Conservation (phyloP, 139 green algal species). For the Chlamydomonas eustigma region DNA sequence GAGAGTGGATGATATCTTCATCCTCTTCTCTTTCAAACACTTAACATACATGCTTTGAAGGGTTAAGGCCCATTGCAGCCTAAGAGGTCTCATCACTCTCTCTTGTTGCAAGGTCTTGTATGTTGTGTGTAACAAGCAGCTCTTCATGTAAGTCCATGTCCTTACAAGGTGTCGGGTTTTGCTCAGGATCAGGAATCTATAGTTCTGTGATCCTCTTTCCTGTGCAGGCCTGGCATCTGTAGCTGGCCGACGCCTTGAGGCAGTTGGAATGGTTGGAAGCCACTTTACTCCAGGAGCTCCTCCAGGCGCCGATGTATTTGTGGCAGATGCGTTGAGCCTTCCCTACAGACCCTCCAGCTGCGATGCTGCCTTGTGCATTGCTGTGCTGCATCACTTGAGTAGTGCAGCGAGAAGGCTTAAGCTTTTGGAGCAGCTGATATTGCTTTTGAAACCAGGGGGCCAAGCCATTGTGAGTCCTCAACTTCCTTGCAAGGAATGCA, state of each 20-base stretch:
- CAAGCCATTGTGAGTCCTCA: slow-evolving; percentile 57
- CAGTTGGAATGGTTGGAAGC: slow-evolving; percentile 8
- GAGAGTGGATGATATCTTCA: neutral
- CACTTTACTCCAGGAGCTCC: slow-evolving; percentile 1
- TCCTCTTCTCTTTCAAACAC: too few species aligned
- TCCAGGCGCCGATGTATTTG: slow-evolving; percentile 63
- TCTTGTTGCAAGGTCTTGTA: too few species aligned
- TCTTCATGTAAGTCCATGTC: too few species aligned
- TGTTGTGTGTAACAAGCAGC: too few species aligned
- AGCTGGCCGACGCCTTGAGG: slow-evolving; percentile 39
- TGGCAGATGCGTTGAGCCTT: slow-evolving; percentile 77
- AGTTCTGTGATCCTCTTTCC: too few species aligned
- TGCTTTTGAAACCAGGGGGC: slow-evolving; percentile 66
- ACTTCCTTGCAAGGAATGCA: too few species aligned
- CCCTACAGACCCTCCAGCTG: slow-evolving; percentile 63
- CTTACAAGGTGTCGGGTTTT: too few species aligned
- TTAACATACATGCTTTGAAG: too few species aligned
- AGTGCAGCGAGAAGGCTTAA: slow-evolving; percentile 51
- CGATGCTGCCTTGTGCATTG: slow-evolving; percentile 93
- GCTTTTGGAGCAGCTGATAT: slow-evolving; percentile 72
- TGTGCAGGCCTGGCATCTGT: slow-evolving; percentile 45
- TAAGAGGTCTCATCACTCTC: too few species aligned
- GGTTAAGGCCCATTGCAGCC: too few species aligned
- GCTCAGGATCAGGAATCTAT: too few species aligned
- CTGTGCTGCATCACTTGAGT: slow-evolving; percentile 93